Base-by-base conservation (phyloP, 2,329 filamentous ascomycete species). In the Trichoderma asperellum region DNA sequence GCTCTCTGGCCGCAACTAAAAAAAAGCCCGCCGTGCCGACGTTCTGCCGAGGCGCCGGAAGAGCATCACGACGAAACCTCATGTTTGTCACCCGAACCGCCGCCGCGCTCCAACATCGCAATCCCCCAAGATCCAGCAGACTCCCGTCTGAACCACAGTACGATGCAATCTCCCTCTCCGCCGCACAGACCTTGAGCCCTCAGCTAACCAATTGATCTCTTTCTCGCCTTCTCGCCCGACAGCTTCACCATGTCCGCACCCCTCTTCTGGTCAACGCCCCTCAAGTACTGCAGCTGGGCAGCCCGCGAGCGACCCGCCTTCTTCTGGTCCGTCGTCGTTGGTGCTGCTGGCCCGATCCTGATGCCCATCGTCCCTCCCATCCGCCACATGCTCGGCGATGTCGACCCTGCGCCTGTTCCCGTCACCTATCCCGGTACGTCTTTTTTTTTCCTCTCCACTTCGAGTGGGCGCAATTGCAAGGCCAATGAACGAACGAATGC, bases 351-450 rank as follows among this genome's bases (percentile, higher is more conserved):
- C 12, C 96, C 95, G 43, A 80, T 92, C 69, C 83, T 88, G 69
- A 83, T 97, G 72, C 80, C 91, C 70, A 84, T 87, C 68, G 90
- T 93, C 1, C 94, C 94, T 55, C 91, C 93, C 59, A 84, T 96
- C 74, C 85, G 94, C 79, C 82, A 84, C 72, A 85, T 83, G 72
- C 81, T 97, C 69, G 94, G 94, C 75, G 93, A 97, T 79, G 83
- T 89, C 74, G 87, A 89, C 75, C 87, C 91, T 72, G 83, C 88
- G 72, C 87, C 85, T 69, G 89, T 98, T 73, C 96, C 96, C 37
- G 83, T 94, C 80, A 96, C 94, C 79, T 99, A 98, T 85, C 96
- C 96, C 71, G 88, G 95, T 98, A 88, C 80, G 93, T 87, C 24
- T 24, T 68, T 27, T 18, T 40, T 68, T 27, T 2, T 27, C 24